phyloP scores from a whole-genome alignment of 108 stramenopile genomes.

The Seminavis robusta region DNA sequence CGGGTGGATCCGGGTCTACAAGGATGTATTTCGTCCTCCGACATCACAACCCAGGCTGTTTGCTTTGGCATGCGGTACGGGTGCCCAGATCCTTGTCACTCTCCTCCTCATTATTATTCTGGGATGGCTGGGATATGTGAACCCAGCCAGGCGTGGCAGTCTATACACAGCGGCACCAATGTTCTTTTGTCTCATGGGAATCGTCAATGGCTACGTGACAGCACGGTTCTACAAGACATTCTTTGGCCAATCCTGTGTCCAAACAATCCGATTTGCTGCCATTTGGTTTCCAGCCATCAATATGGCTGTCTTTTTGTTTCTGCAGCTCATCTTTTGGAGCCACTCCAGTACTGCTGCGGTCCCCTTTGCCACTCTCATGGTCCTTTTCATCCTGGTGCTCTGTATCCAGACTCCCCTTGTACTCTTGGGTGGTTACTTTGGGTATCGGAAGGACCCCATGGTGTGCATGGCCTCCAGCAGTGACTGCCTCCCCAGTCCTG shows the following conservation, averaged over 20 bases:
- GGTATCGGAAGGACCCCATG: no score
- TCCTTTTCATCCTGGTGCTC: no score
- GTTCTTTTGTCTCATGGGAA: background rate
- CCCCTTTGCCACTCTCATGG: no score
- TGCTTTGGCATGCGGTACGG: background rate
- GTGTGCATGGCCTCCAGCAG: slow-evolving; percentile 75
- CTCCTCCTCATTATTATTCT: background rate
- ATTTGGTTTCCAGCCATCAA: no score
- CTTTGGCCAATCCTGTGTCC: background rate
- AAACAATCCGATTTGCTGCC: no score
- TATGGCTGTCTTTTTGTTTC: no score
- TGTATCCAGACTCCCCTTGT: no score
- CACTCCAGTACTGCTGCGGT: no score
- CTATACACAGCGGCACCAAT: background rate
- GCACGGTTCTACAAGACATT: background rate
- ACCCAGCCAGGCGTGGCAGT: background rate
- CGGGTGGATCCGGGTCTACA: background rate
- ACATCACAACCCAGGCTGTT: background rate
- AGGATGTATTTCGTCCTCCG: background rate
- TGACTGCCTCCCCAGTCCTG: no score
- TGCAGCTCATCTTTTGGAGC: no score
- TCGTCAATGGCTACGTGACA: background rate
- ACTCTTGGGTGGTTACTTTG: no score
- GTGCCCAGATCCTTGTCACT: background rate
- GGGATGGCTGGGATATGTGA: background rate